A percentile compares a stretch with the other conserved stretches of the same genome.
phyloP scores from a whole-genome alignment of 352 stramenopile genomes.

The Phytophthora parvispora region DNA sequence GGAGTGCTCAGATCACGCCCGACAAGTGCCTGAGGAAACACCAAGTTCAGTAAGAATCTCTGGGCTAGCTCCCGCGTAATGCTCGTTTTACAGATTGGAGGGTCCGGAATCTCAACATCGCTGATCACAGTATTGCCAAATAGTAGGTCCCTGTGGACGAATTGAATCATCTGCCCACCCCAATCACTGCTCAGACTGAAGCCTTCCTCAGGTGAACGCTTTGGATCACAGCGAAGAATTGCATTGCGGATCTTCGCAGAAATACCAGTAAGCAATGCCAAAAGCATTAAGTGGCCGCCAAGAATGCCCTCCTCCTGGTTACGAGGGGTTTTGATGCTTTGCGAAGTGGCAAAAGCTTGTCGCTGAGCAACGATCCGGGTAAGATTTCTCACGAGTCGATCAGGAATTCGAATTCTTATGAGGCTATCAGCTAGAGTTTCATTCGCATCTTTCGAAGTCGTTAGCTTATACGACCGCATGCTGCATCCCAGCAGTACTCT shows the following conservation, averaged over 20 bases:
- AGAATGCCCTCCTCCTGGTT: conserved; percentile 19
- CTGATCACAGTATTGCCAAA: conserved; percentile 16
- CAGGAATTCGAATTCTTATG: conserved; percentile 20
- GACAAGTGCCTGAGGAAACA: conserved; percentile 8
- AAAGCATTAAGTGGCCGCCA: conserved; percentile 25
- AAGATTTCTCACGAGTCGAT: conserved; percentile 14
- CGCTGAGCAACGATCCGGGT: conserved; percentile 16
- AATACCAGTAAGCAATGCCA: conserved; percentile 19
- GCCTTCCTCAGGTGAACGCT: not conserved
- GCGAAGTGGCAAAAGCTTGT: not conserved
- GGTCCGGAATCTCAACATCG: not conserved
- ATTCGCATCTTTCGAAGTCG: not conserved
- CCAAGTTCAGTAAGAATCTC: conserved; percentile 23
- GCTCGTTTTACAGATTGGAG: conserved; percentile 24
- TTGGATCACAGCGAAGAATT: conserved; percentile 6
- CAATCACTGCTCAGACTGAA: not conserved
- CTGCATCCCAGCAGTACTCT: conserved; percentile 20
- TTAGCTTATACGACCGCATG: not conserved
- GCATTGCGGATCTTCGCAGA: conserved; percentile 20
- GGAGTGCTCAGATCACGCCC: not conserved
- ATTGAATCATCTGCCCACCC: conserved; percentile 14
- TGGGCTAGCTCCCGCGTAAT: conserved; percentile 21
- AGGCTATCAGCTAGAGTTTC: conserved; percentile 7
- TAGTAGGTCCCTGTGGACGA: conserved; percentile 27
- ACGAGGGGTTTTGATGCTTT: conserved; percentile 1